Base-by-base conservation (phyloP, 331 rosid genomes). In the Malus hybrid region DNA sequence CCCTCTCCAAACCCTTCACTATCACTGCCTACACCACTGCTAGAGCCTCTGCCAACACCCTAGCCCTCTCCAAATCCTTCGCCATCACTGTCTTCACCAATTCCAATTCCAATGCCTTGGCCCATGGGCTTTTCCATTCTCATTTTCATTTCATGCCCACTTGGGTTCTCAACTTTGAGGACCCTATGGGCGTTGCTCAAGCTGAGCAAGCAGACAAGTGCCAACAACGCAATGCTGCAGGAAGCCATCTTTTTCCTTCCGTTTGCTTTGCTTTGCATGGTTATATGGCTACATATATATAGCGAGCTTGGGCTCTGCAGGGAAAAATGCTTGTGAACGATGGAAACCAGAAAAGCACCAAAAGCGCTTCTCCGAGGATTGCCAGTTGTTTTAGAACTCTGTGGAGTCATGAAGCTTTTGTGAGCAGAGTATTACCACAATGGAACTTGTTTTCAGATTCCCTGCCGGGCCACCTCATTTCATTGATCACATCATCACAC, bases 141-240 rank as follows among this genome's bases (percentile, higher is more conserved):
- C 24, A 27, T 59, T 65, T 54, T 20, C 69, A 24, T 65, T 9
- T 0, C 24, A 65, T 65, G n/a, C 34, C 9, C 4, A 7, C 22
- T 9, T 31, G 46, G 9, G 46, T 9, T 44, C 16, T 65, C 2
- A 0, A 32, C 1, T 19, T 65, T 34, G 29, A 75, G 75, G 2
- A 76, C 22, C 78, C 78, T 74, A 6, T 28, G 16, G 64, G 82
- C 82, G 3, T 62, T 65, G 71, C 67, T 46, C 62, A 75, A 62
- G 70, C 81, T 71, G 3, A 65, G 1, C 12, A 78, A 57, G 85
- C 74, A 81, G 55, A 75, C 29, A 50, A 72, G 28, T 12, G 65
- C 76, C 24, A 75, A 39, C 56, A 78, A 76, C 76, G 69, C 56
- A 52, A 83, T 67, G 64, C 70, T 29, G 65, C 22, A 62, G 27